Evolutionary conservation across 768 basidiomycete genomes (phyloP).

Genomic region (Leucocoprinus birnbaumii): DNA sequence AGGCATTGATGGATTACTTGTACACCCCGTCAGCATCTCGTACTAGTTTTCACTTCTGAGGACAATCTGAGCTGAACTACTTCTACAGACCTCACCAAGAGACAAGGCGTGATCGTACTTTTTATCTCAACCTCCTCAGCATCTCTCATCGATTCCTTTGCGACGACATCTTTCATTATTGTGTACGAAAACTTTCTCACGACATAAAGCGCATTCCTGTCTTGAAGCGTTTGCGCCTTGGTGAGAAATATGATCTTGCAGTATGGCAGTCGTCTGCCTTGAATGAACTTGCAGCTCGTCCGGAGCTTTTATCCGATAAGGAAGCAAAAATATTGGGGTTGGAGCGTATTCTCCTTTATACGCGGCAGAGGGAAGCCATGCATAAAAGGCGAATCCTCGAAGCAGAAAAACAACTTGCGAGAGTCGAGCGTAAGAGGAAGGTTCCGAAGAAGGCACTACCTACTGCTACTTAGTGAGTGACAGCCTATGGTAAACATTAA

Average conservation of each 20-base stretch:
- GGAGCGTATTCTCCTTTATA: background rate
- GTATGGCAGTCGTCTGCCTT: conserved; percentile 38
- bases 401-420: background rate
- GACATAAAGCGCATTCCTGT: conserved; percentile 13
- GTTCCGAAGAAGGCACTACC: no score
- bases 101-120: conserved; percentile 13
- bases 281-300: conserved; percentile 29
- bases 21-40: conserved; percentile 30
- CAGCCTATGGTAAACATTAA: no score
- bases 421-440: background rate
- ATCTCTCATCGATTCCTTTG: conserved; percentile 37
- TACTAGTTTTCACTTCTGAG: background rate
- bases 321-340: conserved; percentile 27
- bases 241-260: conserved; percentile 32
- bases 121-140: conserved; percentile 38
- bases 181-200: conserved; percentile 24
- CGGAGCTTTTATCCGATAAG: conserved; percentile 25
- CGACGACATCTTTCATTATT: conserved; percentile 29
- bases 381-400: background rate
- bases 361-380: background rate
- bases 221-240: conserved; percentile 33
- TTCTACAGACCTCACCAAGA: background rate
- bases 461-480: no score
- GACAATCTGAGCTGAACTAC: background rate
- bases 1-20: conserved; percentile 35